Percentiles rank a stretch among this genome's conserved stretches.
Evolutionary conservation across 352 stramenopile genomes (phyloP).

Genomic region (Globisporangium solare): DNA sequence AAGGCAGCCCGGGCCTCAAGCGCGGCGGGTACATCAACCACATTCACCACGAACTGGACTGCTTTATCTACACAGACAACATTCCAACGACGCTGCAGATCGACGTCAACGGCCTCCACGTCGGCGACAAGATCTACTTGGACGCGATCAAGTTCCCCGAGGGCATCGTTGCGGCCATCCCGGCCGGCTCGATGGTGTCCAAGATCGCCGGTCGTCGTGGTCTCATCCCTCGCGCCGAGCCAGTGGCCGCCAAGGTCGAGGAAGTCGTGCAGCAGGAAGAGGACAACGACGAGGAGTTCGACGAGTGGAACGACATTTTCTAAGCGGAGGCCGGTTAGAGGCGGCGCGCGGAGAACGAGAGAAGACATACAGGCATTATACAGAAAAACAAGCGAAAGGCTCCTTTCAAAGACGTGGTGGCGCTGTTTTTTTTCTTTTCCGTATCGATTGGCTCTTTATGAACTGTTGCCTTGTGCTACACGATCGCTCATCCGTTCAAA

Average conservation of each 20-base stretch:
- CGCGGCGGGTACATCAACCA: constrained; percentile 92
- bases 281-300: constrained; percentile 73
- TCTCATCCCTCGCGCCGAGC: constrained; percentile 72
- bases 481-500: constrained; percentile 2
- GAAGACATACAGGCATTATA: constrained; percentile 4
- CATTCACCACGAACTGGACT: constrained; percentile 84
- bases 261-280: constrained; percentile 60
- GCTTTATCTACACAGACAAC: constrained; percentile 66
- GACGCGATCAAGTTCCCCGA: constrained; percentile 75
- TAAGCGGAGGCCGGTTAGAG: constrained; percentile 24
- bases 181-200: constrained; percentile 62
- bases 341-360: background rate
- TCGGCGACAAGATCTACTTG: constrained; percentile 78
- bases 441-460: too few relatives aligned
- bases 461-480: background rate
- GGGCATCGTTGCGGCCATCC: constrained; percentile 62
- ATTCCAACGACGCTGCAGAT: constrained; percentile 75
- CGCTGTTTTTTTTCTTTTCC: background rate
- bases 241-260: constrained; percentile 55
- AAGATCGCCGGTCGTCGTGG: constrained; percentile 85
- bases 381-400: background rate
- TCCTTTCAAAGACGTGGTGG: background rate
- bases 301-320: constrained; percentile 89
- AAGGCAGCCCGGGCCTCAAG: constrained; percentile 93
- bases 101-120: constrained; percentile 85